Evolutionary conservation across 2,329 filamentous ascomycete genomes (phyloP), one percentile per base, ranked within the genome.

Genomic region (Blastomyces gilchristii): DNA sequence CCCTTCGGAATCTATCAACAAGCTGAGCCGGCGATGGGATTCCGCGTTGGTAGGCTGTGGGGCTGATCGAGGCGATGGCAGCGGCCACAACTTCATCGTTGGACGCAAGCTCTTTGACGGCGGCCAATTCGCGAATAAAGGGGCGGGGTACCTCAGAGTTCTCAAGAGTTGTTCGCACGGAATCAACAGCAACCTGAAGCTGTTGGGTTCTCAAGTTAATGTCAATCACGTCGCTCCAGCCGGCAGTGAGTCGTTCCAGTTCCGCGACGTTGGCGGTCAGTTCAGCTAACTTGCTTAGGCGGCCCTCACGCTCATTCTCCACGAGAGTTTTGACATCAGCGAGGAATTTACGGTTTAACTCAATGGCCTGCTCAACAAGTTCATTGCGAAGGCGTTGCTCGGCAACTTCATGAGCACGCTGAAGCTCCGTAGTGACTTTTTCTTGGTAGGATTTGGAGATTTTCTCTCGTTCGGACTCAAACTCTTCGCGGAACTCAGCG

Each of bases 51-150:
- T 99, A 99, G 25, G 94, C 91, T 12, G 84, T 81, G 2, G 94
- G 94, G 80, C 95, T 95, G 77, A 99, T 96, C 39, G 91, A 96
- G n/a, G 90, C 89, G 70, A 99, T 96, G 64, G 94, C 94, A 3
- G 93, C 93, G 69, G 91, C 87, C 65, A 99, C 91, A 6, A 97
- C 88, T 0, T 89, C 80, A 73, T 96, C 90, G 60, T 91, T 88
- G 39, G 84, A 83, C 3, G 91, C 90, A 68, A 96, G 90, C 76
- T 97, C 91, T 79, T 96, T 96, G 62, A 99, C 84, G 3, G 94
- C 94, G 25, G 96, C 90, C 16, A 99, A 86, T 79, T 99, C 94
- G 66, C 87, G 87, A 71, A 96, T 85, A 75, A 99, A 99, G 3
- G 94, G 94, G 52, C 85, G 84, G 25, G 93, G 89, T 69, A 87